A percentile compares a stretch with the other conserved stretches of the same genome.
These are phyloP conservation scores for Pholiota molesta DNA, from an alignment of 768 basidiomycete genomes.

Conservation along the genomic window DNA sequence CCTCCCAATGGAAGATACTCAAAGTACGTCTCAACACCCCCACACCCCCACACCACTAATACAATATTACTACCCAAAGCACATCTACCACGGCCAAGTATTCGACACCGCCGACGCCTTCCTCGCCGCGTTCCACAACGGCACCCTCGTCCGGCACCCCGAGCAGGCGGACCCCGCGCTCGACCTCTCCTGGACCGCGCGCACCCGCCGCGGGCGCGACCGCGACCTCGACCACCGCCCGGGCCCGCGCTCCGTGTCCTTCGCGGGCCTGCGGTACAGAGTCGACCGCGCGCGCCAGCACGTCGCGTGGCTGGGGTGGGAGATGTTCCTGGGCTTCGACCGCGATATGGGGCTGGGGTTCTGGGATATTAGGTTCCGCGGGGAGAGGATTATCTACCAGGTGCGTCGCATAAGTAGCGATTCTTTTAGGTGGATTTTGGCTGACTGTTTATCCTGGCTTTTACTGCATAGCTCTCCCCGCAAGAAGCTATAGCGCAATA, in stretches of 20 bases:
- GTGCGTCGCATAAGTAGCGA: no score
- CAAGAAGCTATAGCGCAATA: conserved; percentile 69
- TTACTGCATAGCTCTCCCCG: conserved; percentile 49
- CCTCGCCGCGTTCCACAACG: conserved; percentile 53
- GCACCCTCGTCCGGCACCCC: conserved; percentile 48
- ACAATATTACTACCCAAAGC: conserved; percentile 24
- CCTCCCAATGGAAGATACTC: conserved; percentile 51
- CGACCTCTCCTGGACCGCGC: conserved; percentile 48
- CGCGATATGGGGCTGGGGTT: conserved; percentile 67
- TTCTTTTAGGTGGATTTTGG: not conserved
- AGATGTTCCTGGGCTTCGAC: conserved; percentile 62
- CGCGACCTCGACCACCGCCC: conserved; percentile 67
- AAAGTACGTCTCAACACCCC: conserved; percentile 36
- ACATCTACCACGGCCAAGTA: conserved; percentile 63
- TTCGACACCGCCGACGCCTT: conserved; percentile 53
- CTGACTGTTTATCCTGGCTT: not conserved
- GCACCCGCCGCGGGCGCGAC: conserved; percentile 38
- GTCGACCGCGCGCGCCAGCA: conserved; percentile 55
- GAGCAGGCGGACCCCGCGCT: conserved; percentile 27
- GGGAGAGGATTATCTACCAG: conserved; percentile 66
- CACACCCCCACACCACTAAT: not conserved
- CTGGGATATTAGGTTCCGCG: conserved; percentile 61
- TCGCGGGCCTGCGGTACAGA: conserved; percentile 60
- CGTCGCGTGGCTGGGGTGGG: conserved; percentile 73
- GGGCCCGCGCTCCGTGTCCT: conserved; percentile 64